A percentile compares a stretch with the other conserved stretches of the same genome.
Conservation (phyloP, 768 basidiomycete genomes). For the Boletus tomentosulus region DNA sequence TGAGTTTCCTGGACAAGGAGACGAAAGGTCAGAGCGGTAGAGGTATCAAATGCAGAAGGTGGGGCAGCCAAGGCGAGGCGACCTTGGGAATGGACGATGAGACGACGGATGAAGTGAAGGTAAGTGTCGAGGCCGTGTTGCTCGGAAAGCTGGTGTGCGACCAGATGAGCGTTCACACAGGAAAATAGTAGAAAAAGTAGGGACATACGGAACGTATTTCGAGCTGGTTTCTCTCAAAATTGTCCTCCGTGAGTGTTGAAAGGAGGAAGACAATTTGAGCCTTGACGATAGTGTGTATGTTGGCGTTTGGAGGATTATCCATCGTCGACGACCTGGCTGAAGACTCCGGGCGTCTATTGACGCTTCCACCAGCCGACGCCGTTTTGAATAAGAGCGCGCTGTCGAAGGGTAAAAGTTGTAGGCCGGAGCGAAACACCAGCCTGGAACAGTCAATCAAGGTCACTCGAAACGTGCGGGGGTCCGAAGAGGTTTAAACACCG, state of each 20-base stretch:
- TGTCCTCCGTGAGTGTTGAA: conserved; percentile 94
- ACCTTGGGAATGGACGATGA: conserved; percentile 83
- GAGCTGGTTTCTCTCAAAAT: conserved; percentile 88
- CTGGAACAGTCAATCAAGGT: conserved; percentile 23
- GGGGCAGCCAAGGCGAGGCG: conserved; percentile 57
- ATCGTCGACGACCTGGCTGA: conserved; percentile 76
- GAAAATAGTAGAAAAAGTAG: conserved; percentile 13
- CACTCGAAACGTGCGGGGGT: conserved; percentile 14
- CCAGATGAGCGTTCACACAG: conserved; percentile 9
- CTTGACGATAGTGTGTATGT: conserved; percentile 90
- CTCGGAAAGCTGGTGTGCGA: conserved; percentile 73
- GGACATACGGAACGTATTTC: conserved; percentile 90
- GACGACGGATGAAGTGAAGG: conserved; percentile 94
- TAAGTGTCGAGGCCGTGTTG: conserved; percentile 97
- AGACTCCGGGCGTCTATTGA: conserved; percentile 68
- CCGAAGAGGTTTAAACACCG: conserved; percentile 19
- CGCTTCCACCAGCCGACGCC: conserved; percentile 67
- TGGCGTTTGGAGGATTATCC: conserved; percentile 80
- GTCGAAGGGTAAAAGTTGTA: conserved; percentile 32
- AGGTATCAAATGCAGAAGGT: conserved; percentile 69
- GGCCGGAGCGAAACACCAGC: conserved; percentile 33
- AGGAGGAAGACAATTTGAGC: conserved; percentile 98
- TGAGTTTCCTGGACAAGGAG: conserved; percentile 85
- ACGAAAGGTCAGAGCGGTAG: conserved; percentile 75
- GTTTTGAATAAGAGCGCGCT: conserved; percentile 44